Evolutionary conservation across 495 filamentous ascomycete genomes (phyloP).

Genomic region (Hypoxylon fuscum): DNA sequence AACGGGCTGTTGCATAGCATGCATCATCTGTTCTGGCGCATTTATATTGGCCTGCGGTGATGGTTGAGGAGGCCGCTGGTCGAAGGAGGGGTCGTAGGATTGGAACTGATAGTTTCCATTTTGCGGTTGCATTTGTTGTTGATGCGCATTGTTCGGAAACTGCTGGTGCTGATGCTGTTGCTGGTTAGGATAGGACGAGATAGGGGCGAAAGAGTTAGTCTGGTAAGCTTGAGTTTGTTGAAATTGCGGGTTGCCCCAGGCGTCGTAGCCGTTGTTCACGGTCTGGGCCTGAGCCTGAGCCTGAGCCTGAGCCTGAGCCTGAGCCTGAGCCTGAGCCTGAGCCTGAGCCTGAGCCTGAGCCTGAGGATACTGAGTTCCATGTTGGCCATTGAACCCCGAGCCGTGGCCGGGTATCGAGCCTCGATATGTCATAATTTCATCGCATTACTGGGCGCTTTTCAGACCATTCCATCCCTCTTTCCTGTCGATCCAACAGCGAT

Average conservation of each 20-base stretch:
- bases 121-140: constrained; percentile 16
- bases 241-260: constrained; percentile 38
- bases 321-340: no score
- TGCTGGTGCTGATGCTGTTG: constrained; percentile 19
- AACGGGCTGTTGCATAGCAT: constrained; percentile 27
- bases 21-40: constrained; percentile 25
- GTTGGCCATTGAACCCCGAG: constrained; percentile 51
- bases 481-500: not conserved
- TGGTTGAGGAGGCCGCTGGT: constrained; percentile 40
- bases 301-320: no score
- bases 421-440: constrained; percentile 54
- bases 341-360: no score
- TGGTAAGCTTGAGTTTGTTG: constrained; percentile 38
- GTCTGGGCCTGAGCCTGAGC: no score
- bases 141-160: constrained; percentile 12
- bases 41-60: constrained; percentile 30
- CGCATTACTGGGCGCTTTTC: constrained; percentile 22
- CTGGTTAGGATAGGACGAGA: constrained; percentile 12
- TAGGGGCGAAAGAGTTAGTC: constrained; percentile 13
- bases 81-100: constrained; percentile 43
- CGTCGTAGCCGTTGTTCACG: constrained; percentile 27
- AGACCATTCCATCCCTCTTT: constrained; percentile 19
- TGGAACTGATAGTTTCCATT: constrained; percentile 42
- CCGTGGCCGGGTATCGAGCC: constrained; percentile 55
- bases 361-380: constrained; percentile 43